Conservation (phyloP, 2,329 filamentous ascomycete species). For the Magnaporthiopsis rhizophila region DNA sequence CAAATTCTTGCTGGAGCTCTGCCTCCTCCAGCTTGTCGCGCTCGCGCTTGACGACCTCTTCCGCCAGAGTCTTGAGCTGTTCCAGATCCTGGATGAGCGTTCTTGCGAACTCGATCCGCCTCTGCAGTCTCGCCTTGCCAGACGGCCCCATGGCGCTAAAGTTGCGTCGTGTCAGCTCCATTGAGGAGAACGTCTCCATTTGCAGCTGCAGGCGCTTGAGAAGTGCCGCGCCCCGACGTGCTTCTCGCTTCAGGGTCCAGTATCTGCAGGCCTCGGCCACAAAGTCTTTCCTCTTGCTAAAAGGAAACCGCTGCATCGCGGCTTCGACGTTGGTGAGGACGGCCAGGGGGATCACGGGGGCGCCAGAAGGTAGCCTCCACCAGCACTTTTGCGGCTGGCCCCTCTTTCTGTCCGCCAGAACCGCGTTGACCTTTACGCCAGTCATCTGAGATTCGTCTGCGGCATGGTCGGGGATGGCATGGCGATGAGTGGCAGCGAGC, state of each 20-base stretch:
- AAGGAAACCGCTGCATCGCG: slow-evolving; percentile 71
- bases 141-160: slow-evolving; percentile 91
- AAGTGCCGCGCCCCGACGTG: slow-evolving; percentile 80
- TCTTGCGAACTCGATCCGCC: slow-evolving; percentile 84
- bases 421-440: slow-evolving; percentile 70
- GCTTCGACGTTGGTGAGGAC: slow-evolving; percentile 81
- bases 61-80: slow-evolving; percentile 62
- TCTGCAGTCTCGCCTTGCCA: slow-evolving; percentile 67
- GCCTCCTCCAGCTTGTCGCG: slow-evolving; percentile 67
- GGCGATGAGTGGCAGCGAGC: slow-evolving; percentile 63
- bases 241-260: slow-evolving; percentile 95
- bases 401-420: slow-evolving; percentile 59
- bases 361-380: slow-evolving; percentile 92
- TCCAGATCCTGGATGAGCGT: slow-evolving; percentile 68
- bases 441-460: slow-evolving; percentile 77
- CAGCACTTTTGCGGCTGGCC: slow-evolving; percentile 59
- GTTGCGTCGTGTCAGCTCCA: slow-evolving; percentile 92
- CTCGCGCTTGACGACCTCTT: slow-evolving; percentile 68
- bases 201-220: slow-evolving; percentile 90
- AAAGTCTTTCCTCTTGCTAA: slow-evolving; percentile 82
- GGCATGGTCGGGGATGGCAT: slow-evolving; percentile 58
- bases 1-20: slow-evolving; percentile 67
- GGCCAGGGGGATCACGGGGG: slow-evolving; percentile 84
- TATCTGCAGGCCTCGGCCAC: slow-evolving; percentile 91
- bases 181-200: slow-evolving; percentile 92